Base-by-base conservation (phyloP, 345 rosid species). In the Balakata baccata region DNA sequence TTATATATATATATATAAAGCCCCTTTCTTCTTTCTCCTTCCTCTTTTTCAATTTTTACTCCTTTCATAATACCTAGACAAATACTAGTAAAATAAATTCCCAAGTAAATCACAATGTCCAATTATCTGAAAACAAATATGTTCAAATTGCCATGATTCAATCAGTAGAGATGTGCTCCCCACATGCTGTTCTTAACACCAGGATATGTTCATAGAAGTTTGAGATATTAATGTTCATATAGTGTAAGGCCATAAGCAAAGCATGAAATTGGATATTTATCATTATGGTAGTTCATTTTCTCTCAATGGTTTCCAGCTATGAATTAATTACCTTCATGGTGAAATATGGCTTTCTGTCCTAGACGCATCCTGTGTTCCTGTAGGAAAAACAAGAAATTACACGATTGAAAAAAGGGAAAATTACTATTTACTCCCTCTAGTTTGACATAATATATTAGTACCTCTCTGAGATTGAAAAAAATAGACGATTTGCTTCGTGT, bases 321-420 rank as follows among this genome's bases (percentile, higher is more conserved):
- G 6, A 59, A 56, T 41, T 17, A 16, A 20, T 51, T 89, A 93
- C 97, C 96, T 89, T 94, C 97, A 34, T 89, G 86, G 81, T 92
- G 98, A 83, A 92, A 92, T 79, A 94, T 94, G 79, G 96, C 93
- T 80, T 94, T 94, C 75, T 94, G 94, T 74, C 96, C 98, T 5
- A 84, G 84, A 39, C 83, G 82, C 94, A 94, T 89, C 87, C 89
- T 84, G 77, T 94, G 94, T 75, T 94, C 97, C 97, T 94, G 94
- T 69, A 29, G 73, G 23, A 61, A 29, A 72, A 22, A 20, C 61
- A 69, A 69, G 63, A 67, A 37, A 69, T 66, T 52, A 69, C 37
- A 69, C 11, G 14, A 11, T 11, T 0, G n/a, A 23, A 7, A 13
- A 52, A 52, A 2, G 37, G 23, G 45, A 23, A 46, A 2, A 45